A percentile compares a stretch with the other conserved stretches of the same genome.
Evolutionary conservation across 306 rosid genomes (phyloP).

Genomic region (Rosa rugosa): DNA sequence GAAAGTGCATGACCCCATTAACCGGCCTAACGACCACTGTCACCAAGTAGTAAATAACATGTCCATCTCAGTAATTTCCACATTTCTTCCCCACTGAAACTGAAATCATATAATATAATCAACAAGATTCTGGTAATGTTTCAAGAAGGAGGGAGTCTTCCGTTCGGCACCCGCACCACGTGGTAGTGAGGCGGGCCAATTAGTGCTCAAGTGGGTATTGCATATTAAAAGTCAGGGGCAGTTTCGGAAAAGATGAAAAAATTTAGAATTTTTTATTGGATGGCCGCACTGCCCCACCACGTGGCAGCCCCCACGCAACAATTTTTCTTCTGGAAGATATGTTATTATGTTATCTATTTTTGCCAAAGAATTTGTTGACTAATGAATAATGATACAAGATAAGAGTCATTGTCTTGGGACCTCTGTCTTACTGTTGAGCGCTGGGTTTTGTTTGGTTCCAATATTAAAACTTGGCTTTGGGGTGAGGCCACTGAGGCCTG

Average conservation of each 20-base stretch:
- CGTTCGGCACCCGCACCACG: too few species aligned
- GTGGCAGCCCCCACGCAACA: too few species aligned
- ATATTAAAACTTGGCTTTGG: not conserved
- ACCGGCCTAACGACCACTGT: not conserved
- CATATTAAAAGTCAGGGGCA: too few species aligned
- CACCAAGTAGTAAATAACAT: not conserved
- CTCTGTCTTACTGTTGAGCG: not conserved
- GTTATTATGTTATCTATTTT: not conserved
- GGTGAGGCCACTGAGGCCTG: not conserved
- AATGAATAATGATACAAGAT: not conserved
- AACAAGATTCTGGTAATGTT: not conserved
- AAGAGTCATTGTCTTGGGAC: not conserved
- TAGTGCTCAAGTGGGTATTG: too few species aligned
- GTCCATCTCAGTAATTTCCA: not conserved
- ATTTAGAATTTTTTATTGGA: too few species aligned
- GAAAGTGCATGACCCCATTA: not conserved
- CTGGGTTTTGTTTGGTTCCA: not conserved
- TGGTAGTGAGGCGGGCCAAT: too few species aligned
- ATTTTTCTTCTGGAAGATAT: too few species aligned
- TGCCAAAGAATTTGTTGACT: not conserved
- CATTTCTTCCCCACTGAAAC: not conserved
- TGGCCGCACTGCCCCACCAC: too few species aligned
- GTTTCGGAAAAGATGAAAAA: too few species aligned
- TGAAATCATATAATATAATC: not conserved
- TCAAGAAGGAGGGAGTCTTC: too few species aligned